Percentiles rank a stretch among this genome's conserved stretches.
These are phyloP conservation scores for Phytophthora citricola DNA, from an alignment of 352 stramenopile genomes.

Conservation along the genomic window DNA sequence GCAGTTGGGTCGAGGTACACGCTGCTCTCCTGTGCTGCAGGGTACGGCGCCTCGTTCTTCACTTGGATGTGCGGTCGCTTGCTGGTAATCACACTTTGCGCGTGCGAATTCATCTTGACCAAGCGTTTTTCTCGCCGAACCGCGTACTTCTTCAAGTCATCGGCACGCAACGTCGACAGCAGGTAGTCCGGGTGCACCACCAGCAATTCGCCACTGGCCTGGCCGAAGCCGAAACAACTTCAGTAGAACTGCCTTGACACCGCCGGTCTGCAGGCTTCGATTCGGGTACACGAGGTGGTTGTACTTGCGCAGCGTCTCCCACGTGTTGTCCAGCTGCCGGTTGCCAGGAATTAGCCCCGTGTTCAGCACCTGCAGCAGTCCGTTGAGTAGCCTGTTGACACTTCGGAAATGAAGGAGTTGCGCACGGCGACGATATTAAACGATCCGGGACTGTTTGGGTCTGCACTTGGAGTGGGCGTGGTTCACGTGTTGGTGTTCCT, in stretches of 20 bases:
- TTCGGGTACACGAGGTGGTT: slow-evolving; percentile 86
- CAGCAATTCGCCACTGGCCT: slow-evolving; percentile 76
- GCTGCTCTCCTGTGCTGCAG: slow-evolving; percentile 78
- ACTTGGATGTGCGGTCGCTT: slow-evolving; percentile 82
- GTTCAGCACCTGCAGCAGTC: slow-evolving; percentile 83
- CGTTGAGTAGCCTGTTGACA: slow-evolving; percentile 85
- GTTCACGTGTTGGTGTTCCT: too few species aligned
- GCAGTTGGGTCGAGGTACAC: slow-evolving; percentile 88
- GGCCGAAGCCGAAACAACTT: slow-evolving; percentile 89
- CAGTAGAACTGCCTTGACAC: slow-evolving; percentile 80
- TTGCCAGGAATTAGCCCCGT: slow-evolving; percentile 81
- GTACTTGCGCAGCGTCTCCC: slow-evolving; percentile 69
- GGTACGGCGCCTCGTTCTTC: slow-evolving; percentile 88
- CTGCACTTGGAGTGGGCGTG: too few species aligned
- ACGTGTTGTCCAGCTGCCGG: slow-evolving; percentile 86
- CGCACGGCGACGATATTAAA: slow-evolving; percentile 48
- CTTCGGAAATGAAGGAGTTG: slow-evolving; percentile 45
- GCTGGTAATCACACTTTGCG: slow-evolving; percentile 71
- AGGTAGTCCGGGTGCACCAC: slow-evolving; percentile 63
- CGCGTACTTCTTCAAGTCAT: slow-evolving; percentile 21
- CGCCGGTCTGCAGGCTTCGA: slow-evolving; percentile 76
- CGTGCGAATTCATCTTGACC: slow-evolving; percentile 78
- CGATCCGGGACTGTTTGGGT: too few species aligned
- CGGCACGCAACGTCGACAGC: slow-evolving; percentile 21
- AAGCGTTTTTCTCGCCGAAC: slow-evolving; percentile 65